Percentiles rank a stretch among this genome's conserved stretches.
Conservation (phyloP, 2,329 filamentous ascomycete genomes). For the Ascochyta lentis region DNA sequence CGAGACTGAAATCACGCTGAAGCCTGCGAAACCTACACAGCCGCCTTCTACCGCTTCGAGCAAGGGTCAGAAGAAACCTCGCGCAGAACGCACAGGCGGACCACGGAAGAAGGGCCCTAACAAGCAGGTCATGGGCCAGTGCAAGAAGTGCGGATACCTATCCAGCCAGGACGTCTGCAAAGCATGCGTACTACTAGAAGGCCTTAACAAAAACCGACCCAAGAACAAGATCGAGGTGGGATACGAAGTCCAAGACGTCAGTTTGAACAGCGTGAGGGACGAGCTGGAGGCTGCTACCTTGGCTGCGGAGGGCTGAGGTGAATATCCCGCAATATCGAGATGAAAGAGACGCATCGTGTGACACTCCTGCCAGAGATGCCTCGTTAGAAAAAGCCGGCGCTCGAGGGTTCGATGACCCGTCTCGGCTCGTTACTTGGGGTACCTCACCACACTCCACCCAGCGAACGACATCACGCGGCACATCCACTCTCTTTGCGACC, state of each 20-base stretch:
- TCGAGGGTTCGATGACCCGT: no score
- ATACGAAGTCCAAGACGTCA: constrained; percentile 31
- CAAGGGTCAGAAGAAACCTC: constrained; percentile 29
- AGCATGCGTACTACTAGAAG: constrained; percentile 88
- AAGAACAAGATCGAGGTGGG: constrained; percentile 46
- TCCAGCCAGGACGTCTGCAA: constrained; percentile 95
- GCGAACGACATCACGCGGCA: no score
- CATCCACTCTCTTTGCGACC: no score
- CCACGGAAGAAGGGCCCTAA: constrained; percentile 30
- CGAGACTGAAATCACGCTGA: constrained; percentile 69
- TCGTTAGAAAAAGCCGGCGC: no score
- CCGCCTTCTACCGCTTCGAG: not conserved
- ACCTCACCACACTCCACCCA: no score
- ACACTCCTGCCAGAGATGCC: no score
- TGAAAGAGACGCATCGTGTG: no score
- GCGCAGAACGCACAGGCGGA: constrained; percentile 19
- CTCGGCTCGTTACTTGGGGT: no score
- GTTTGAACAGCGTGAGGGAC: constrained; percentile 30
- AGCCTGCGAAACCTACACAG: not conserved
- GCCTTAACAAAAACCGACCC: constrained; percentile 76
- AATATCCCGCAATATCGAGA: no score
- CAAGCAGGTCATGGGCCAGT: constrained; percentile 79
- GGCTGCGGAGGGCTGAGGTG: constrained; percentile 22
- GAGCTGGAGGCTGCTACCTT: constrained; percentile 29
- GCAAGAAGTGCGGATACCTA: constrained; percentile 89